Conservation (phyloP, 805 yeast genomes). For the Maudiozyma saulgeensis region DNA sequence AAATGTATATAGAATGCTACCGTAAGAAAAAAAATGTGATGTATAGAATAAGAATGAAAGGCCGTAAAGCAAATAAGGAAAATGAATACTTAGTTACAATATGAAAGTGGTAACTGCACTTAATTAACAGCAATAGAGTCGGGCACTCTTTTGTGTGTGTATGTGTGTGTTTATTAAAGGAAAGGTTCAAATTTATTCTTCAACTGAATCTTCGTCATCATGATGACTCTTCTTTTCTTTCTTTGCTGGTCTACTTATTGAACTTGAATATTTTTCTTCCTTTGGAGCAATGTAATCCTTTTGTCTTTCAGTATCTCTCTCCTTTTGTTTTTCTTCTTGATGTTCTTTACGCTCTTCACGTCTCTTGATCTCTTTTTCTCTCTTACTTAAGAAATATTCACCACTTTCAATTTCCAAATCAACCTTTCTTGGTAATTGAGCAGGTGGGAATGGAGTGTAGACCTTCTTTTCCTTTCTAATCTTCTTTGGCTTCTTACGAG, state of each 20-base stretch:
- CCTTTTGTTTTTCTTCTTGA: constrained; percentile 60
- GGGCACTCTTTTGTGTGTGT: too few species aligned
- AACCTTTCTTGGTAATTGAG: constrained; percentile 91
- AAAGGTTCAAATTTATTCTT: background rate
- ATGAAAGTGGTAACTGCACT: too few species aligned
- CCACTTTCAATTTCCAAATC: constrained; percentile 97
- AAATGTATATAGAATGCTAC: too few species aligned
- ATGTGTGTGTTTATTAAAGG: too few species aligned
- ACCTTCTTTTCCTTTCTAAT: constrained; percentile 54
- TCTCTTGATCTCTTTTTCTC: constrained; percentile 64
- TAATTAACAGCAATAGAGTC: too few species aligned
- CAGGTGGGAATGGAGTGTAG: constrained; percentile 99
- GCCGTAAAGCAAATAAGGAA: too few species aligned
- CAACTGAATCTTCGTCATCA: background rate
- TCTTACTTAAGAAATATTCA: constrained; percentile 88
- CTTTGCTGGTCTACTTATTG: constrained; percentile 1
- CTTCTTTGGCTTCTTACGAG: constrained; percentile 78
- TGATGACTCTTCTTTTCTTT: constrained; percentile 1
- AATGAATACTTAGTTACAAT: too few species aligned
- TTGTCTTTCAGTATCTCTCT: constrained; percentile 58
- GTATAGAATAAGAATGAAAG: too few species aligned
- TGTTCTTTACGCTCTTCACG: constrained; percentile 69
- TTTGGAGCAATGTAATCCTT: constrained; percentile 81
- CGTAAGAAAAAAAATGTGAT: too few species aligned
- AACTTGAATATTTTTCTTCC: constrained; percentile 42